Conservation (phyloP, 306 rosid species). For the Betula pendula region DNA sequence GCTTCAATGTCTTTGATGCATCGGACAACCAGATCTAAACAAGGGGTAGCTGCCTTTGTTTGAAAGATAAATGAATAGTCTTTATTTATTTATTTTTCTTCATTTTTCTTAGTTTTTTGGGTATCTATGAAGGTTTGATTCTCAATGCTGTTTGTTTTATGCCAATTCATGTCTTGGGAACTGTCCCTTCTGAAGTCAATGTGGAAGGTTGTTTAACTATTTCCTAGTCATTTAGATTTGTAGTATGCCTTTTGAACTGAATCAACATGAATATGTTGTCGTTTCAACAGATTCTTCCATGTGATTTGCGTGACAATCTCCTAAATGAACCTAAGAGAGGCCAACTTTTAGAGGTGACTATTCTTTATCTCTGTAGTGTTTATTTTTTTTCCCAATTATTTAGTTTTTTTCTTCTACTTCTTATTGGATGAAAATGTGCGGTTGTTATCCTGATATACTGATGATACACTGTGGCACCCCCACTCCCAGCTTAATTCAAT, state of each 20-base stretch:
- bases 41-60: neutral
- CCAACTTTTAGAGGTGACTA: constrained; percentile 54
- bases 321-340: constrained; percentile 44
- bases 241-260: neutral
- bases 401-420: neutral
- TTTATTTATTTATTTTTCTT: neutral
- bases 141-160: neutral
- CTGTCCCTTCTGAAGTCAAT: neutral
- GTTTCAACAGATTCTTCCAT: constrained; percentile 55
- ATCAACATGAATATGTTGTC: neutral
- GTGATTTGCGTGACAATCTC: constrained; percentile 57
- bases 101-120: neutral
- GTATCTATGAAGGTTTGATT: neutral
- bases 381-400: neutral
- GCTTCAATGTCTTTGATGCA: neutral
- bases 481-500: neutral
- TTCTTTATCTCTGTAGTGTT: neutral
- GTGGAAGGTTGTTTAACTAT: neutral
- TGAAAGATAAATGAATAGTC: neutral
- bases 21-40: neutral
- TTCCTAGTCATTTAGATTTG: neutral
- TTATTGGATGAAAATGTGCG: neutral
- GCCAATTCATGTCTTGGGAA: neutral
- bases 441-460: neutral
- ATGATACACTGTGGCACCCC: neutral